Conservation (phyloP, 768 basidiomycete genomes). For the Rhodotorula diobovata region DNA sequence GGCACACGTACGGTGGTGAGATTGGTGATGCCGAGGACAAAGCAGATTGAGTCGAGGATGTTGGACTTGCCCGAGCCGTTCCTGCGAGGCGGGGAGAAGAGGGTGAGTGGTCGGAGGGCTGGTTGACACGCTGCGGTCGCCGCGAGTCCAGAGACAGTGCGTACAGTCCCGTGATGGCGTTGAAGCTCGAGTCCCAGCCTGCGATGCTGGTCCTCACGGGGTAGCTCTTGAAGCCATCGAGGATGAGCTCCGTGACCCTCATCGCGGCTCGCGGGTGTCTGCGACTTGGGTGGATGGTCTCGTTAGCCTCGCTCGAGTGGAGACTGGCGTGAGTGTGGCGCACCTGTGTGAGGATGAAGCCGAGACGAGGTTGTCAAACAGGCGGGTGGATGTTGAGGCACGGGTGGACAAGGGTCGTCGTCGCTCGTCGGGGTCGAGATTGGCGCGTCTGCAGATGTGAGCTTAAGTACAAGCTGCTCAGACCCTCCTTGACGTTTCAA, state of each 20-base stretch:
- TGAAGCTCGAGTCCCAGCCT: slow-evolving; percentile 97
- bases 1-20: slow-evolving; percentile 67
- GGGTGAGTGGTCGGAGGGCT: not conserved
- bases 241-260: slow-evolving; percentile 90
- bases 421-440: no score
- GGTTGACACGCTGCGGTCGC: no score
- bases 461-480: no score
- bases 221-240: slow-evolving; percentile 98
- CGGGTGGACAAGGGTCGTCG: no score
- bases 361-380: no score
- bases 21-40: slow-evolving; percentile 95
- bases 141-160: not conserved
- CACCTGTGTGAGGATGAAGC: no score
- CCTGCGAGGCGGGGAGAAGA: slow-evolving; percentile 6
- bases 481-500: no score
- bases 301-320: no score
- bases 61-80: slow-evolving; percentile 98
- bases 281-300: no score
- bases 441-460: no score
- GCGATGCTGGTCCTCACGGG: slow-evolving; percentile 87
- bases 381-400: no score
- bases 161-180: slow-evolving; percentile 65
- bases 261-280: slow-evolving; percentile 49
- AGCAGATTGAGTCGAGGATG: slow-evolving; percentile 98
- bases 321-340: no score